Conservation (phyloP, 805 yeast species). For the Priceomyces haplophilus region DNA sequence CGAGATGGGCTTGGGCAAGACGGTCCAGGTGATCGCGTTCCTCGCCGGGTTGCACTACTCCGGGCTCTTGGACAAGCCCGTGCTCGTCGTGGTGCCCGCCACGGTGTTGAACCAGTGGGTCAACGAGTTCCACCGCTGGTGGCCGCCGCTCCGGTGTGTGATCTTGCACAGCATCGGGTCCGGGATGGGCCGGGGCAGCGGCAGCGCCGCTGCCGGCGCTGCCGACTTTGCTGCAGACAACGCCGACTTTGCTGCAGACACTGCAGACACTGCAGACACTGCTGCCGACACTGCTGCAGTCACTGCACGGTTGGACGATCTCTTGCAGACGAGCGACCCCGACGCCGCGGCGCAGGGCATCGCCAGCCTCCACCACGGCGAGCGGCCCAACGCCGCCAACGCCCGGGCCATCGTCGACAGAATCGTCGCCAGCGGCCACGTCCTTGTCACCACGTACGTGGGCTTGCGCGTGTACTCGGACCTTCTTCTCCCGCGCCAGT, state of each 20-base stretch:
- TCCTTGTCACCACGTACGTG: slow-evolving; percentile 86
- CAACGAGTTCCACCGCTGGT: slow-evolving; percentile 94
- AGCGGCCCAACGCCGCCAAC: too few species aligned
- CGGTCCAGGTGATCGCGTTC: slow-evolving; percentile 88
- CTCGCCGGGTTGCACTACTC: slow-evolving; percentile 88
- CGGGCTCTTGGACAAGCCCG: slow-evolving; percentile 69
- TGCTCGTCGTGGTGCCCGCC: slow-evolving; percentile 90
- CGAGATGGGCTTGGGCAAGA: slow-evolving; percentile 97
- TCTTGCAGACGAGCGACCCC: slow-evolving; percentile 46
- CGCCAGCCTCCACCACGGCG: too few species aligned
- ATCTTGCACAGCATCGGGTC: slow-evolving; percentile 90
- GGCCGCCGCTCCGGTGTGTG: slow-evolving; percentile 90
- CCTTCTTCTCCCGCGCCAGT: slow-evolving; percentile 57
- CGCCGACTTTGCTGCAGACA: too few species aligned
- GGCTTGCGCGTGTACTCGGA: slow-evolving; percentile 72
- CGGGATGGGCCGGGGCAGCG: slow-evolving; percentile 73
- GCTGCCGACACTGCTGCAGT: too few species aligned
- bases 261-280: too few species aligned
- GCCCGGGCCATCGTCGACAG: slow-evolving; percentile 58
- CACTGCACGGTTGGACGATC: slow-evolving; percentile 52
- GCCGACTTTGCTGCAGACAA: too few species aligned
- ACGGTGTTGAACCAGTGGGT: slow-evolving; percentile 97
- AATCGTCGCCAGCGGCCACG: slow-evolving; percentile 70
- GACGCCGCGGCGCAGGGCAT: too few species aligned
- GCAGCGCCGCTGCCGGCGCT: too few species aligned